These are phyloP conservation scores for Filobasidium wieringae DNA, from an alignment of 768 basidiomycete species.

Conservation along the genomic window DNA sequence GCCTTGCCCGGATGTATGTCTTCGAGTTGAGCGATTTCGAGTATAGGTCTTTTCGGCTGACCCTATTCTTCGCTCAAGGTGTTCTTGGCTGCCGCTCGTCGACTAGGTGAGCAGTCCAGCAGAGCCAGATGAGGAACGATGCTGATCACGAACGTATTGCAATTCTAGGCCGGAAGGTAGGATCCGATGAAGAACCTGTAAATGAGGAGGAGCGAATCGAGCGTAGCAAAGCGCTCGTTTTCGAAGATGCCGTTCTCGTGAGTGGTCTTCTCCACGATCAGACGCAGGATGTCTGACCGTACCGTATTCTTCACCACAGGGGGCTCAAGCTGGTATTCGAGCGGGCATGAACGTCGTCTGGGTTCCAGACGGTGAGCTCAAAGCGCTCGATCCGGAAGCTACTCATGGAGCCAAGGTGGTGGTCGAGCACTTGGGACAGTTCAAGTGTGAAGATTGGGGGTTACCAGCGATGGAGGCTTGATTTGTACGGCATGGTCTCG, in stretches of 20 bases:
- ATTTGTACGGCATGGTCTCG: too few species aligned
- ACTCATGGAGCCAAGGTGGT: conserved; percentile 29
- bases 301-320: conserved; percentile 10
- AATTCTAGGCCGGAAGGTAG: conserved; percentile 27
- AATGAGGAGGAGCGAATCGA: conserved; percentile 24
- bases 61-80: conserved; percentile 8
- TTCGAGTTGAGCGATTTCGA: not conserved
- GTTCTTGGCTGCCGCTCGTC: conserved; percentile 35
- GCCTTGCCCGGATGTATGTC: conserved; percentile 27
- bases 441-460: conserved; percentile 30
- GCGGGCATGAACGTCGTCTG: conserved; percentile 39
- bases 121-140: not conserved
- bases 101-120: conserved; percentile 20
- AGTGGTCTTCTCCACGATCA: not conserved
- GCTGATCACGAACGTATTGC: not conserved
- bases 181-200: conserved; percentile 22
- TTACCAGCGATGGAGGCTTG: conserved; percentile 17
- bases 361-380: conserved; percentile 30
- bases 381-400: conserved; percentile 26
- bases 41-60: not conserved
- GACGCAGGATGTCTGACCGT: not conserved
- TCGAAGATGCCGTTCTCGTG: conserved; percentile 35
- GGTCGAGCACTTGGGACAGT: conserved; percentile 25
- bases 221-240: conserved; percentile 28
- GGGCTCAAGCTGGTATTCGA: conserved; percentile 32